Conservation (phyloP, 495 filamentous ascomycete genomes). For the Xylaria cubensis region DNA sequence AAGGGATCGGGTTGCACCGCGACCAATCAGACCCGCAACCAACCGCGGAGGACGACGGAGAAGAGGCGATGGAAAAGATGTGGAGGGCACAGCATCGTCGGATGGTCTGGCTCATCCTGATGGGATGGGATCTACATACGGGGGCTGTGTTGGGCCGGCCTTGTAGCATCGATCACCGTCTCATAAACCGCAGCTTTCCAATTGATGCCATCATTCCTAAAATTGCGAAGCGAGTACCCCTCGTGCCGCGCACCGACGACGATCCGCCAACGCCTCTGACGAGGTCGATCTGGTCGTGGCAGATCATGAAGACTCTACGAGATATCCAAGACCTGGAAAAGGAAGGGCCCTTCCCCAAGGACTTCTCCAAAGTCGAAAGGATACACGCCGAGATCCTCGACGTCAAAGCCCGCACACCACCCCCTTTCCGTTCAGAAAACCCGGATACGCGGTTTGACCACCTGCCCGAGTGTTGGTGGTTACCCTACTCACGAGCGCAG, state of each 20-base stretch:
- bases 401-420: conserved; percentile 55
- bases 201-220: conserved; percentile 47
- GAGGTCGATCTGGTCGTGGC: conserved; percentile 45
- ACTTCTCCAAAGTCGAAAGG: conserved; percentile 59
- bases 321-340: conserved; percentile 56
- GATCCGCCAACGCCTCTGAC: conserved; percentile 54
- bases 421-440: conserved; percentile 58
- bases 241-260: conserved; percentile 42
- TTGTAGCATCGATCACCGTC: conserved; percentile 56
- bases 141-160: conserved; percentile 65
- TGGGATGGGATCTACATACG: conserved; percentile 66
- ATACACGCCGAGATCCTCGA: conserved; percentile 59
- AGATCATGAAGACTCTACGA: conserved; percentile 42
- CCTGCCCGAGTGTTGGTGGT: conserved; percentile 57
- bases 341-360: conserved; percentile 57
- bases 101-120: conserved; percentile 62
- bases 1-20: conserved; percentile 67
- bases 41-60: conserved; percentile 45
- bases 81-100: conserved; percentile 61
- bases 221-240: conserved; percentile 42
- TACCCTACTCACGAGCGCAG: conserved; percentile 53
- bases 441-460: conserved; percentile 63
- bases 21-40: conserved; percentile 52
- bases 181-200: conserved; percentile 48
- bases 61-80: conserved; percentile 54